Evolutionary conservation across 805 yeast genomes (phyloP).

Genomic region (Kazachstania bromeliacearum): DNA sequence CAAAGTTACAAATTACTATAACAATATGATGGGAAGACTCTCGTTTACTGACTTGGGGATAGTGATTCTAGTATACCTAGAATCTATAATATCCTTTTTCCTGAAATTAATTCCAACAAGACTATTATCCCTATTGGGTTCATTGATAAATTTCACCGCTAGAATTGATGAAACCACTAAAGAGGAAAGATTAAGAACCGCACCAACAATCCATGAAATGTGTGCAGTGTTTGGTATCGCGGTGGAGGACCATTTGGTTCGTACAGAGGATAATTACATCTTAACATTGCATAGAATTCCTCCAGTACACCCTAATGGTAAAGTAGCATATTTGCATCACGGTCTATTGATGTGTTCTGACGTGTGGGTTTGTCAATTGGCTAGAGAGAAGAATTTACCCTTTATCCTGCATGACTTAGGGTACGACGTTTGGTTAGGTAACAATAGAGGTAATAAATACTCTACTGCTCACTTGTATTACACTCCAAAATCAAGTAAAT

Average conservation of each 20-base stretch:
- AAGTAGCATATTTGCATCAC: slow-evolving; percentile 78
- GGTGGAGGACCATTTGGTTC: slow-evolving; percentile 67
- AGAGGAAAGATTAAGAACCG: slow-evolving; percentile 21
- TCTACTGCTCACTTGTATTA: slow-evolving; percentile 62
- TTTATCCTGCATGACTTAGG: slow-evolving; percentile 70
- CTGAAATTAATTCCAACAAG: slow-evolving; percentile 38
- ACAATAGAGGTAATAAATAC: slow-evolving; percentile 88
- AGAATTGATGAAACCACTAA: slow-evolving; percentile 14
- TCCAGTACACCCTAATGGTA: slow-evolving; percentile 29
- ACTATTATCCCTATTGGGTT: slow-evolving; percentile 32
- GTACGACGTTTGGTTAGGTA: slow-evolving; percentile 92
- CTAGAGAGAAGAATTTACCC: slow-evolving; percentile 53
- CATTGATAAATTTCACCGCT: slow-evolving; percentile 14
- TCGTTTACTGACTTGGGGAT: slow-evolving; percentile 42
- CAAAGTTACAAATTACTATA: slow-evolving; percentile 26
- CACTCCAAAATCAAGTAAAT: slow-evolving; percentile 35
- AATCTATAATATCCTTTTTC: slow-evolving; percentile 37
- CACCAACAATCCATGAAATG: slow-evolving; percentile 53
- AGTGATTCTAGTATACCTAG: slow-evolving; percentile 41
- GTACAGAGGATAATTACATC: slow-evolving; percentile 68
- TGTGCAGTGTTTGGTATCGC: slow-evolving; percentile 59
- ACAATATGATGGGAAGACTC: slow-evolving; percentile 26
- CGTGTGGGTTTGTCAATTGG: slow-evolving; percentile 52
- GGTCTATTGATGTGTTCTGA: slow-evolving; percentile 88
- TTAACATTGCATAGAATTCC: slow-evolving; percentile 66